Percentiles rank a stretch among this genome's conserved stretches.
Evolutionary conservation across 306 rosid genomes (phyloP).

Genomic region (Prunus kanzakura): DNA sequence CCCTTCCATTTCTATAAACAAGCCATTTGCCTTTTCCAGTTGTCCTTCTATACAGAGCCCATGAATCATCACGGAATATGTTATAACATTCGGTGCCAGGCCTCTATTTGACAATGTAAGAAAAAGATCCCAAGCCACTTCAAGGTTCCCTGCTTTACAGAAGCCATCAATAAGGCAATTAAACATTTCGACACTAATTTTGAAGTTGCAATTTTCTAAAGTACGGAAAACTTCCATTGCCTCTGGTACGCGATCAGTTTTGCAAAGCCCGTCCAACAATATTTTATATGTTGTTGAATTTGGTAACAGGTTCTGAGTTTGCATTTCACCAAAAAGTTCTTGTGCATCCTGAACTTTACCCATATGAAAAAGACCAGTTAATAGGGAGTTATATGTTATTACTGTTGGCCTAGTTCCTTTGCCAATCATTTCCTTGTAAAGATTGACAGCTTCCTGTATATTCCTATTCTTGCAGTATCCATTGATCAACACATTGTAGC

Average conservation of each 20-base stretch:
- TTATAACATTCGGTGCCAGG: slow-evolving; percentile 20
- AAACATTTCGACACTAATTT: slow-evolving; percentile 12
- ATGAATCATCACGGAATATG: slow-evolving; percentile 41
- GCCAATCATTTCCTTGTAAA: slow-evolving; percentile 28
- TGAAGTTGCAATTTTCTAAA: slow-evolving; percentile 18
- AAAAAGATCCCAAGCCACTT: slow-evolving; percentile 35
- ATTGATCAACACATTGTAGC: slow-evolving; percentile 35
- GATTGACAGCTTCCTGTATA: slow-evolving; percentile 36
- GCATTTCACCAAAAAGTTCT: slow-evolving; percentile 31
- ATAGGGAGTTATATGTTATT: slow-evolving; percentile 24
- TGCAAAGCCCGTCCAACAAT: slow-evolving; percentile 42
- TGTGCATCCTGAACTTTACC: slow-evolving; percentile 41
- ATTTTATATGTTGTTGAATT: slow-evolving; percentile 22
- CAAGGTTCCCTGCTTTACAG: slow-evolving; percentile 32
- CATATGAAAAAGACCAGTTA: slow-evolving; percentile 29
- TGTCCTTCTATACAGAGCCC: slow-evolving; percentile 38
- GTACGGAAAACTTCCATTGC: slow-evolving; percentile 35
- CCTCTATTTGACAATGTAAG: slow-evolving; percentile 22
- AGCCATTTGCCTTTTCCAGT: slow-evolving; percentile 36
- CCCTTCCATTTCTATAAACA: slow-evolving; percentile 38
- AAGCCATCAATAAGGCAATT: slow-evolving; percentile 31
- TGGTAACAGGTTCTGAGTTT: slow-evolving; percentile 22
- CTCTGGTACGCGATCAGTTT: slow-evolving; percentile 30
- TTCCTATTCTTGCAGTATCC: slow-evolving; percentile 31
- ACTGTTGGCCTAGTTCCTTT: slow-evolving; percentile 30